A percentile compares a stretch with the other conserved stretches of the same genome.
phyloP scores from a whole-genome alignment of 768 basidiomycete species.

The Tephrocybe sp. region DNA sequence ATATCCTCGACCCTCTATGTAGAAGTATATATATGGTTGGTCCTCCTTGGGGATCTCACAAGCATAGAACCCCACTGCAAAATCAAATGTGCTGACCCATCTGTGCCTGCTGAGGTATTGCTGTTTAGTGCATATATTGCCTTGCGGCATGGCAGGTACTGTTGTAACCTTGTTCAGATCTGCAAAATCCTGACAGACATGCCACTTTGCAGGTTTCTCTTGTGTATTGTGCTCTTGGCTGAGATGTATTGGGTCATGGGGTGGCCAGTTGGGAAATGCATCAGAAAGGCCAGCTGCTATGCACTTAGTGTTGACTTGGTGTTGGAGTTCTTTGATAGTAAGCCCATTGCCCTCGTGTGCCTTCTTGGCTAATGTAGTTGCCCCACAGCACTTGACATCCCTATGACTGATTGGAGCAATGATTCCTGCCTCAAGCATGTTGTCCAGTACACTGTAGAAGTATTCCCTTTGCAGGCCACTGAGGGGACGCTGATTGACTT shows the following conservation, averaged over 20 bases:
- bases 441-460: slow-evolving; percentile 28
- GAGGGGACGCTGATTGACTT: slow-evolving; percentile 29
- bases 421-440: slow-evolving; percentile 33
- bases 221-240: slow-evolving; percentile 18
- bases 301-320: slow-evolving; percentile 33
- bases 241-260: slow-evolving; percentile 8
- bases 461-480: slow-evolving; percentile 31
- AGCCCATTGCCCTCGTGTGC: slow-evolving; percentile 30
- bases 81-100: slow-evolving; percentile 33
- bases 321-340: slow-evolving; percentile 31
- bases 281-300: slow-evolving; percentile 20
- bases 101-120: slow-evolving; percentile 32
- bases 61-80: slow-evolving; percentile 39
- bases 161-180: slow-evolving; percentile 14
- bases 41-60: no score
- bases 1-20: no score
- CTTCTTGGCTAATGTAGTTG: slow-evolving; percentile 37
- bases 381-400: slow-evolving; percentile 34
- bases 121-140: slow-evolving; percentile 40
- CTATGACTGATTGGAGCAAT: slow-evolving; percentile 27
- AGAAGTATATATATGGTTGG: no score
- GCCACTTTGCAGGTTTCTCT: slow-evolving; percentile 27
- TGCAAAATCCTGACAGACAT: slow-evolving; percentile 3
- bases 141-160: slow-evolving; percentile 30
- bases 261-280: slow-evolving; percentile 21